phyloP scores from a whole-genome alignment of 257 asterid genomes.

The Solanum corneliomulleri region DNA sequence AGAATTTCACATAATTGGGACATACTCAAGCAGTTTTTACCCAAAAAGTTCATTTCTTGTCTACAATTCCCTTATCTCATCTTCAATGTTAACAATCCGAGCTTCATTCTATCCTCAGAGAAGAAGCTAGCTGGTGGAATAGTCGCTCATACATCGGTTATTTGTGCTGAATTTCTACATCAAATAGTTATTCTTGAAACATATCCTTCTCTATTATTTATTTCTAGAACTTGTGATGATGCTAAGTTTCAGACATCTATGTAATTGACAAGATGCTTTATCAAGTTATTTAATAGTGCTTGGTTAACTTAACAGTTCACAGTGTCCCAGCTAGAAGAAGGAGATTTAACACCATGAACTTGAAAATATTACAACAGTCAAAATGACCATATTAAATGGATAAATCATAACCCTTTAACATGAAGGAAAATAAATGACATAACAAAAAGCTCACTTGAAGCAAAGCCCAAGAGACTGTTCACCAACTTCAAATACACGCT shows the following conservation, averaged over 20 bases:
- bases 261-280: neutral
- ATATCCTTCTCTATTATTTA: neutral
- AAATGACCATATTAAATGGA: neutral
- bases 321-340: neutral
- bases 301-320: neutral
- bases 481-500: slow-evolving; percentile 68
- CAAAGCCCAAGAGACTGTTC: slow-evolving; percentile 94
- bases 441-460: slow-evolving; percentile 58
- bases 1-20: neutral
- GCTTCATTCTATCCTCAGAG: neutral
- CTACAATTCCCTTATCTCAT: neutral
- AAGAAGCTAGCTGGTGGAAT: neutral
- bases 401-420: neutral
- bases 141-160: neutral
- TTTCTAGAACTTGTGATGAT: neutral
- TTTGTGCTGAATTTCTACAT: neutral
- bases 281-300: neutral
- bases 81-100: neutral
- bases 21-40: neutral
- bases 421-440: neutral
- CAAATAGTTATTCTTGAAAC: neutral
- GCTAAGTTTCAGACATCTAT: neutral
- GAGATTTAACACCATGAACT: neutral
- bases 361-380: neutral
- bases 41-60: neutral